Evolutionary conservation across 352 stramenopile species (phyloP), one percentile per base, ranked within the genome.

Genomic region (Globisporangium solare): DNA sequence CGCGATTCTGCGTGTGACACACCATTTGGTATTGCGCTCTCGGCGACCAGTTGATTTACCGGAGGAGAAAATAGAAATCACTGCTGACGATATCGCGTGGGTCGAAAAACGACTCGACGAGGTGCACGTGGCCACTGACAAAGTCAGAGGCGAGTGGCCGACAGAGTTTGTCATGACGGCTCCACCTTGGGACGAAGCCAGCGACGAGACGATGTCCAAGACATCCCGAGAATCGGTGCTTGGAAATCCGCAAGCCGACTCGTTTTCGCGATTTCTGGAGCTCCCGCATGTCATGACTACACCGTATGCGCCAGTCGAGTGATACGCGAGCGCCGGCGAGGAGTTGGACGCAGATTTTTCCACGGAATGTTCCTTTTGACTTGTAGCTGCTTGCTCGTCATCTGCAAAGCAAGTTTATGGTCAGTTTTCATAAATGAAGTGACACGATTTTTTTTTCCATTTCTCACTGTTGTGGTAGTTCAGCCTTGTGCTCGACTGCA

Each of bases 181-280:
- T 0, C 58, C 62, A 13, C 35, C 58, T 12, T 54, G 64, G 27
- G 58, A 55, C 14, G 37, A 68, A 49, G 48, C 53, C 8, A 31
- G 18, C 31, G 13, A 14, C 17, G 14, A 27, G 10, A 13, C 20
- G n/a, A 2, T 17, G 5, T 6, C 27, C 6, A 35, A 35, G 27
- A 35, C 27, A 35, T 35, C 27, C 27, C 27, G 27, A 10, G 39
- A 60, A 27, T 49, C 24, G 27, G 39, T 18, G 17, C 31, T 63
- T 10, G 87, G 89, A 10, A 97, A 96, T 69, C 90, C 86, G 13
- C 89, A 97, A 60, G 97, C 89, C 0, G 89, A 97, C 71, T 51
- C 60, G 24, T 68, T 97, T 14, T 60, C 97, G 50, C 43, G 57
- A 15, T 69, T 91, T 17, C 56, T 97, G 12, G 71, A 79, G 27